Evolutionary conservation across 2,329 filamentous ascomycete genomes (phyloP).

Genomic region (Fonsecaea pugnacius): DNA sequence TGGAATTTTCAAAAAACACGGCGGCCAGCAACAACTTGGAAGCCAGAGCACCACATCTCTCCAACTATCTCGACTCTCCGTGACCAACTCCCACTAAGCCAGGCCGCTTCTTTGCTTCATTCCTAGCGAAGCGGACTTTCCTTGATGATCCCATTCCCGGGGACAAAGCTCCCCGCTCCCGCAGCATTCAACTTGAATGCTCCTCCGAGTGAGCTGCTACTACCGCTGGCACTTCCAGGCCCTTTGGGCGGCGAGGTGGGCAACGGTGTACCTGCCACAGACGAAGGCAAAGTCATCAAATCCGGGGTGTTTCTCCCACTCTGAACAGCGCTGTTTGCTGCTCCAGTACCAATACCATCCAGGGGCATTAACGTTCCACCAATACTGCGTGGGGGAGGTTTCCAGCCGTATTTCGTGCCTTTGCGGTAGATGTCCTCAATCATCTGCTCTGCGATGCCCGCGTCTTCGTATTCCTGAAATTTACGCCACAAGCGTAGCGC

Average conservation of each 20-base stretch:
- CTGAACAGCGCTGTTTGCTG: constrained; percentile 29
- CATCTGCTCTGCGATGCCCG: constrained; percentile 80
- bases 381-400: constrained; percentile 54
- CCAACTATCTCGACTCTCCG: background rate
- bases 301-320: constrained; percentile 41
- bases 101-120: background rate
- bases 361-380: constrained; percentile 31
- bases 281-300: constrained; percentile 18
- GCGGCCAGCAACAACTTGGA: background rate
- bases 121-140: constrained; percentile 35
- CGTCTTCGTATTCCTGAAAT: constrained; percentile 85
- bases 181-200: constrained; percentile 31
- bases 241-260: constrained; percentile 27
- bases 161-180: constrained; percentile 30
- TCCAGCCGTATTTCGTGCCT: constrained; percentile 63
- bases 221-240: constrained; percentile 15
- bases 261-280: constrained; percentile 10
- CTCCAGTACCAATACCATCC: constrained; percentile 38
- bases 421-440: constrained; percentile 81
- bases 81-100: background rate
- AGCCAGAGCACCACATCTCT: background rate
- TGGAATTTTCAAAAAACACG: background rate
- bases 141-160: constrained; percentile 34
- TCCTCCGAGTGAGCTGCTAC: constrained; percentile 12
- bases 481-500: constrained; percentile 88